These are phyloP conservation scores for Strobilomyces dryophilus DNA, from an alignment of 768 basidiomycete species.

Conservation along the genomic window DNA sequence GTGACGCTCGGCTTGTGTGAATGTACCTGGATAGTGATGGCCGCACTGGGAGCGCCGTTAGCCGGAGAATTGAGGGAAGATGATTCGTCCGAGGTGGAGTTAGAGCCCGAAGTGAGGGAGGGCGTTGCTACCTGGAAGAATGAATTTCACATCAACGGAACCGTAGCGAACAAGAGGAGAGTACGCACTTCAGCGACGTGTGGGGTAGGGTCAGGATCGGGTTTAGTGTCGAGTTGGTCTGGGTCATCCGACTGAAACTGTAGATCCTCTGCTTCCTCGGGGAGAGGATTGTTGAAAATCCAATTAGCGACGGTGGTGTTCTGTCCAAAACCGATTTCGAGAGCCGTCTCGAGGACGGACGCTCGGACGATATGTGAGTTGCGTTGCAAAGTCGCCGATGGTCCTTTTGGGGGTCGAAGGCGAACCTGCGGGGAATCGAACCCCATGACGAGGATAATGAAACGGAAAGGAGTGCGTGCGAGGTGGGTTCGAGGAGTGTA, in stretches of 20 bases:
- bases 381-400: slow-evolving; percentile 26
- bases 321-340: slow-evolving; percentile 59
- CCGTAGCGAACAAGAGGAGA: not conserved
- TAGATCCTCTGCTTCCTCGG: slow-evolving; percentile 51
- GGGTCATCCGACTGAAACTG: slow-evolving; percentile 12
- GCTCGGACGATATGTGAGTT: slow-evolving; percentile 62
- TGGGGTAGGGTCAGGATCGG: slow-evolving; percentile 13
- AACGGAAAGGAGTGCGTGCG: slow-evolving; percentile 15
- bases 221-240: not conserved
- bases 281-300: slow-evolving; percentile 63
- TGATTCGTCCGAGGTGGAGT: slow-evolving; percentile 41
- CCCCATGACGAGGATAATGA: slow-evolving; percentile 18
- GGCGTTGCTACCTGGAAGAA: slow-evolving; percentile 27
- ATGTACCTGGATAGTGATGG: slow-evolving; percentile 20
- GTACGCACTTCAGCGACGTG: slow-evolving; percentile 30
- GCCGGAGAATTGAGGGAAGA: slow-evolving; percentile 28
- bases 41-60: slow-evolving; percentile 16
- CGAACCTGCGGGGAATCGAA: slow-evolving; percentile 18
- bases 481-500: not conserved
- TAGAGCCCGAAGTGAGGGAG: slow-evolving; percentile 37
- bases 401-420: slow-evolving; percentile 27
- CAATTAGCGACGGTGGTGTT: slow-evolving; percentile 61
- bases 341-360: slow-evolving; percentile 69
- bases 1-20: slow-evolving; percentile 26
- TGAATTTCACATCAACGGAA: slow-evolving; percentile 10